phyloP scores from a whole-genome alignment of 495 filamentous ascomycete species.

The Penicillium subrubescens region DNA sequence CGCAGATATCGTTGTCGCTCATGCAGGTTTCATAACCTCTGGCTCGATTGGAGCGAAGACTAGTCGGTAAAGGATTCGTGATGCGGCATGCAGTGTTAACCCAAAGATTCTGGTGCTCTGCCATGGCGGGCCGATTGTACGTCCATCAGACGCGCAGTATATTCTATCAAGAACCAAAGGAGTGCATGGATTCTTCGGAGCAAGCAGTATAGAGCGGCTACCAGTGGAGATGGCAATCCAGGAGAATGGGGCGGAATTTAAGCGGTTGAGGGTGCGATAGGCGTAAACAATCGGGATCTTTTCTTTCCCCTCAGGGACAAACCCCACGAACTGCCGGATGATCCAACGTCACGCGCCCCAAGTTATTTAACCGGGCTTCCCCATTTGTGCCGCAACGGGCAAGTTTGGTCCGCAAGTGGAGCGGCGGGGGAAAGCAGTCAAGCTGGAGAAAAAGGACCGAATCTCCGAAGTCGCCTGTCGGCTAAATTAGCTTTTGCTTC shows the following conservation, averaged over 20 bases:
- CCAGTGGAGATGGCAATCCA: slow-evolving; percentile 69
- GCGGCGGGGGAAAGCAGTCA: slow-evolving; percentile 6
- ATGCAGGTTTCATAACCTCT: slow-evolving; percentile 68
- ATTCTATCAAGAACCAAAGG: slow-evolving; percentile 60
- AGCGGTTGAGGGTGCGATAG: slow-evolving; percentile 42
- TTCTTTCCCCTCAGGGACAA: not conserved
- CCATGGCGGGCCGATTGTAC: slow-evolving; percentile 69
- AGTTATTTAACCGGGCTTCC: slow-evolving; percentile 23
- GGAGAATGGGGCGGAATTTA: slow-evolving; percentile 62
- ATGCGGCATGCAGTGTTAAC: slow-evolving; percentile 56
- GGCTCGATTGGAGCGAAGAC: slow-evolving; percentile 64
- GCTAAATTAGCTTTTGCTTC: slow-evolving; percentile 22
- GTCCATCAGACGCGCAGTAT: slow-evolving; percentile 62
- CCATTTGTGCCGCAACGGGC: slow-evolving; percentile 19
- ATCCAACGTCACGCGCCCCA: not conserved
- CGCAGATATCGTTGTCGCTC: slow-evolving; percentile 68
- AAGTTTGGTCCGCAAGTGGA: slow-evolving; percentile 31
- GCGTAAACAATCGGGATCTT: slow-evolving; percentile 1
- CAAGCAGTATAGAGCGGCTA: slow-evolving; percentile 70
- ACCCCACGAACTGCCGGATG: not conserved
- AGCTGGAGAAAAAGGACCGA: slow-evolving; percentile 12
- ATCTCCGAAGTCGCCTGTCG: slow-evolving; percentile 13
- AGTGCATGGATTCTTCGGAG: slow-evolving; percentile 71
- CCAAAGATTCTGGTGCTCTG: slow-evolving; percentile 66
- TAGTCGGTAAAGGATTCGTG: slow-evolving; percentile 63